phyloP scores from a whole-genome alignment of 345 rosid genomes.

The Triadica sebifera region DNA sequence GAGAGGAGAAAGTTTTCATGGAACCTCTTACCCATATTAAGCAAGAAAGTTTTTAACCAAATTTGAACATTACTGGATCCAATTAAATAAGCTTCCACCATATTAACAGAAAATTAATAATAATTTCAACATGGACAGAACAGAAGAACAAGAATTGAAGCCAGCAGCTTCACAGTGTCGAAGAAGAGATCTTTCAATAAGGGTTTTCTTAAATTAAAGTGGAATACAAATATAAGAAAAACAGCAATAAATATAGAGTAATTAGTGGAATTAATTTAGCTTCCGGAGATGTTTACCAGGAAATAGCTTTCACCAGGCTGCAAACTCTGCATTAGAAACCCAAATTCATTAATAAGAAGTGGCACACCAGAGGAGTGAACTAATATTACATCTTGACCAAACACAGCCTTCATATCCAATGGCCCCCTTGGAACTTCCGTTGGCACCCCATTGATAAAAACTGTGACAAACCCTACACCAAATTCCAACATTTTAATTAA shows the following conservation, averaged over 20 bases:
- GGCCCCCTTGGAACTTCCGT: conserved; percentile 80
- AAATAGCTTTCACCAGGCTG: conserved; percentile 94
- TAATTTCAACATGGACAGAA: no score
- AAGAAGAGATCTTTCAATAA: not conserved
- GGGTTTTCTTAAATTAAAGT: no score
- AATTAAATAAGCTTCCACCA: no score
- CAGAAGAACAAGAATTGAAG: not conserved
- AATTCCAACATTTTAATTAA: not conserved
- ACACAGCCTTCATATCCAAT: conserved; percentile 67
- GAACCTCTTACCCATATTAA: conserved; percentile 27
- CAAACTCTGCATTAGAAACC: conserved; percentile 67
- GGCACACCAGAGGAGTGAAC: conserved; percentile 80
- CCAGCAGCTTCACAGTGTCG: not conserved
- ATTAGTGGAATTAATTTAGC: not conserved
- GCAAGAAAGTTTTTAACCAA: conserved; percentile 13
- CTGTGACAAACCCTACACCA: conserved; percentile 60
- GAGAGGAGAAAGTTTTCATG: conserved; percentile 22
- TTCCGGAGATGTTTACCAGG: conserved; percentile 53
- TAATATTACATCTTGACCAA: conserved; percentile 68
- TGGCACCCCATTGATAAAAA: conserved; percentile 77
- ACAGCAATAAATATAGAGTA: not conserved
- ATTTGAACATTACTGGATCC: not conserved
- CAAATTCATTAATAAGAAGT: conserved; percentile 70
- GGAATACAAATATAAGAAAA: no score
- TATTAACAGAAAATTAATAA: no score